These are phyloP conservation scores for Leccinum boreale DNA, from an alignment of 768 basidiomycete species.

Conservation along the genomic window DNA sequence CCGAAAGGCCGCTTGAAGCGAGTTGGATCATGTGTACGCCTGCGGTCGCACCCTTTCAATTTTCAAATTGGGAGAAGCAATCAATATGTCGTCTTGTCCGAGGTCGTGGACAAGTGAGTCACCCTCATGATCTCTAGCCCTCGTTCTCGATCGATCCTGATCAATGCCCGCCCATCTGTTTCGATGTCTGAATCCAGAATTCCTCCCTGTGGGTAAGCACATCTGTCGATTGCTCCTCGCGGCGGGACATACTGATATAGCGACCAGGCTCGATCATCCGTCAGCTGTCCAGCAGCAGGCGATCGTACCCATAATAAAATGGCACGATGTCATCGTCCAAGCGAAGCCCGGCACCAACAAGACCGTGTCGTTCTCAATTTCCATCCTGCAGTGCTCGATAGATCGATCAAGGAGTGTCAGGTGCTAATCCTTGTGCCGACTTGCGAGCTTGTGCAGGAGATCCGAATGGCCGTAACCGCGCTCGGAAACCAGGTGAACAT, in stretches of 20 bases:
- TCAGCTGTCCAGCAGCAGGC: slow-evolving; percentile 99
- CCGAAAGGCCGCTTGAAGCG: too few relatives aligned
- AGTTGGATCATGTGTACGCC: too few relatives aligned
- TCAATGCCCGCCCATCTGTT: slow-evolving; percentile 47
- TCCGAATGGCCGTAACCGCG: slow-evolving; percentile 93
- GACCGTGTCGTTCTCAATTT: slow-evolving; percentile 99
- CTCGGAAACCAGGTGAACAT: slow-evolving; percentile 95
- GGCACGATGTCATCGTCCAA: slow-evolving; percentile 97
- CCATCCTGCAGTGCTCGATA: slow-evolving; percentile 92
- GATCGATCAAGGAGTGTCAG: slow-evolving; percentile 84
- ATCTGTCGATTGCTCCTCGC: neutral
- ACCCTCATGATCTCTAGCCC: neutral
- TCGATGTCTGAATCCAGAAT: slow-evolving; percentile 92
- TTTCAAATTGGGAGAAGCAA: slow-evolving; percentile 46
- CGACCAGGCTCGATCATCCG: slow-evolving; percentile 81
- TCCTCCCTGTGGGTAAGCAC: slow-evolving; percentile 87
- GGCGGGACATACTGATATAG: neutral
- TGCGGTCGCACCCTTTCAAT: too few relatives aligned
- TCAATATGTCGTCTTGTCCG: slow-evolving; percentile 89
- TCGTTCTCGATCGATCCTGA: slow-evolving; percentile 10
- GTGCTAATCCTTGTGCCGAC: slow-evolving; percentile 97
- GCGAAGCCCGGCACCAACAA: slow-evolving; percentile 99
- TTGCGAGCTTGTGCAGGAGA: slow-evolving; percentile 74
- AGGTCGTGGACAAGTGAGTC: slow-evolving; percentile 90
- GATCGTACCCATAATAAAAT: slow-evolving; percentile 96